Percentiles rank a stretch among this genome's conserved stretches.
Conservation (phyloP, 805 yeast species). For the Grigorovia yakushimaensis region DNA sequence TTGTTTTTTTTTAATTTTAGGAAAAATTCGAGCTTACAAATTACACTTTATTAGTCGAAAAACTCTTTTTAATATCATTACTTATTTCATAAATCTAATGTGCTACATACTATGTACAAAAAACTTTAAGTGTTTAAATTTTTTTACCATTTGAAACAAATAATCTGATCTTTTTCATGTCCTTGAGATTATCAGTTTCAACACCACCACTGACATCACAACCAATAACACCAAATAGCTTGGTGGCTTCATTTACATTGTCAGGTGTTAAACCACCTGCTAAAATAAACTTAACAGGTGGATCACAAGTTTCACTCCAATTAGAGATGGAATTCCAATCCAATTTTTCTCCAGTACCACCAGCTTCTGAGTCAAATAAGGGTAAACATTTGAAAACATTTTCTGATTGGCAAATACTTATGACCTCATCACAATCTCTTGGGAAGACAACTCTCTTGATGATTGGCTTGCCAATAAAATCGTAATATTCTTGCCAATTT, state of each 20-base stretch:
- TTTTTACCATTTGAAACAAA: conserved; percentile 30
- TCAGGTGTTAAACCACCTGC: conserved; percentile 87
- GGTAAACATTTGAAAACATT: conserved; percentile 25
- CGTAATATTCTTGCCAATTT: conserved; percentile 31
- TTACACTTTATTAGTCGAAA: too few species aligned
- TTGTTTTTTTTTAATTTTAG: too few species aligned
- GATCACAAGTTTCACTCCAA: conserved; percentile 26
- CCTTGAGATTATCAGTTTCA: conserved; percentile 71
- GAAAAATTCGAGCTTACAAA: too few species aligned
- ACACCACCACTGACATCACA: conserved; percentile 96
- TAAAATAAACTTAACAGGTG: conserved; percentile 41
- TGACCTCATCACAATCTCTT: conserved; percentile 35
- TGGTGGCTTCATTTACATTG: conserved; percentile 52
- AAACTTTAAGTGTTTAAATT: too few species aligned
- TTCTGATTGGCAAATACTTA: conserved; percentile 16
- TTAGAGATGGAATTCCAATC: conserved; percentile 53
- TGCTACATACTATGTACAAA: too few species aligned
- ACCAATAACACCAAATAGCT: conserved; percentile 55
- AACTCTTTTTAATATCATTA: too few species aligned
- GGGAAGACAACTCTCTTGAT: conserved; percentile 64
- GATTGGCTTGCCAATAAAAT: conserved; percentile 42
- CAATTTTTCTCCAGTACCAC: conserved; percentile 82
- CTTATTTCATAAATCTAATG: too few species aligned
- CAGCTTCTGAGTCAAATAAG: conserved; percentile 76
- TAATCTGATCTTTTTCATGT: conserved; percentile 44